Evolutionary conservation across 2,329 filamentous ascomycete species (phyloP).

Genomic region (Fusarium veterinarium): DNA sequence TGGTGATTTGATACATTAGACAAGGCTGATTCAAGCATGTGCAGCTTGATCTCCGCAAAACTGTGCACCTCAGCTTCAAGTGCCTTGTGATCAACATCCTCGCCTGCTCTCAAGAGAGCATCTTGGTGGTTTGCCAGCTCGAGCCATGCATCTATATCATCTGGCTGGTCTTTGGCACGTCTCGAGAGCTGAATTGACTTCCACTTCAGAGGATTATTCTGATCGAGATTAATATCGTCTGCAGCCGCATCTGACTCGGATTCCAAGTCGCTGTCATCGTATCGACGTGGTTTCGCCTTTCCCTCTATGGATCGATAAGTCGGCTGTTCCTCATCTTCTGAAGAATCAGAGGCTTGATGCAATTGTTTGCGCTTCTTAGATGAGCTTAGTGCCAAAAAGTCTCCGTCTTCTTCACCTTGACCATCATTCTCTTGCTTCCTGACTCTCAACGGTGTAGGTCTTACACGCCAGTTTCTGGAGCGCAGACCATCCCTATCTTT

Average conservation of each 20-base stretch:
- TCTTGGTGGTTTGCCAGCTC: constrained; percentile 84
- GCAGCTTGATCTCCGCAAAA: constrained; percentile 82
- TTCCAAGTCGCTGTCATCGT: constrained; percentile 62
- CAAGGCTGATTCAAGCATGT: constrained; percentile 83
- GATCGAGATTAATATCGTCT: constrained; percentile 47
- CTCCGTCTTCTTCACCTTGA: constrained; percentile 48
- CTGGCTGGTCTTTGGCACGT: constrained; percentile 72
- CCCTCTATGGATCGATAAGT: constrained; percentile 74
- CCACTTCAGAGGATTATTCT: constrained; percentile 61
- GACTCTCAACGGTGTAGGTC: constrained; percentile 55
- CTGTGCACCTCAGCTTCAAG: constrained; percentile 73
- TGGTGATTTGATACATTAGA: constrained; percentile 59
- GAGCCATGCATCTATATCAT: constrained; percentile 79
- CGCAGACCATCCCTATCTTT: constrained; percentile 61
- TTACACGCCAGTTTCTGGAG: constrained; percentile 54
- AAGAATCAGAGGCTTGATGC: constrained; percentile 51
- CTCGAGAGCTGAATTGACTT: constrained; percentile 72
- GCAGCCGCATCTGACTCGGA: constrained; percentile 59
- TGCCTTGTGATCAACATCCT: constrained; percentile 55
- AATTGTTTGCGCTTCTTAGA: constrained; percentile 57
- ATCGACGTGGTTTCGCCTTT: constrained; percentile 64
- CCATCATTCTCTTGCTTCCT: constrained; percentile 44
- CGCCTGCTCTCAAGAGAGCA: constrained; percentile 65
- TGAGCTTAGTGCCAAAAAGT: constrained; percentile 61
- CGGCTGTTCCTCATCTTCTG: constrained; percentile 60